phyloP scores from a whole-genome alignment of 345 rosid genomes.

The Salix exigua region DNA sequence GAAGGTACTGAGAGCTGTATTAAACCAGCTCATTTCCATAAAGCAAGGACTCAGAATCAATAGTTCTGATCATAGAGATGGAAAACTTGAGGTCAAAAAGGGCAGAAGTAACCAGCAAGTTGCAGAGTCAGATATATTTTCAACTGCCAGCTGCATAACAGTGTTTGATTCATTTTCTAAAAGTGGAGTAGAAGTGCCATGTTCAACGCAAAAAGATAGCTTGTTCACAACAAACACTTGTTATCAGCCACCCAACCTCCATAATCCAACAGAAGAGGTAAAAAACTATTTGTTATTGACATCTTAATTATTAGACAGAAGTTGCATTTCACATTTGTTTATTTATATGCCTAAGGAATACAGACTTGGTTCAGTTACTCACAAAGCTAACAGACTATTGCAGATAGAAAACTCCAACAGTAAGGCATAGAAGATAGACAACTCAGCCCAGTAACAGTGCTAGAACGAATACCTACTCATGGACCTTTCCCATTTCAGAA shows the following conservation, averaged over 20 bases:
- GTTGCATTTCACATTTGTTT: background rate
- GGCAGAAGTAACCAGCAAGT: slow-evolving; percentile 10
- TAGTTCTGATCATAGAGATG: slow-evolving; percentile 13
- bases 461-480: slow-evolving; percentile 16
- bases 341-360: background rate
- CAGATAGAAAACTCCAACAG: slow-evolving; percentile 24
- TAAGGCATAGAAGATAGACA: slow-evolving; percentile 17
- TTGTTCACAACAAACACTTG: slow-evolving; percentile 1
- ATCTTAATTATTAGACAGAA: background rate
- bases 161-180: slow-evolving; percentile 34
- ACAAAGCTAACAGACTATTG: slow-evolving; percentile 32
- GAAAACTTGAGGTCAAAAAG: slow-evolving; percentile 8
- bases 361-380: background rate
- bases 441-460: slow-evolving; percentile 29
- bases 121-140: slow-evolving; percentile 26
- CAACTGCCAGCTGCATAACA: slow-evolving; percentile 30
- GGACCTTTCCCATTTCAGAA: slow-evolving; percentile 13
- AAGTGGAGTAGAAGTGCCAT: slow-evolving; percentile 30
- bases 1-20: slow-evolving; percentile 28
- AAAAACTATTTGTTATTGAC: background rate
- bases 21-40: slow-evolving; percentile 21
- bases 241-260: slow-evolving; percentile 3
- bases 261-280: slow-evolving; percentile 31
- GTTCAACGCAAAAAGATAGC: slow-evolving; percentile 11
- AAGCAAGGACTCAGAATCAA: slow-evolving; percentile 12